Percentiles rank a stretch among this genome's conserved stretches.
Evolutionary conservation across 306 rosid species (phyloP).

Genomic region (Delonix regia): DNA sequence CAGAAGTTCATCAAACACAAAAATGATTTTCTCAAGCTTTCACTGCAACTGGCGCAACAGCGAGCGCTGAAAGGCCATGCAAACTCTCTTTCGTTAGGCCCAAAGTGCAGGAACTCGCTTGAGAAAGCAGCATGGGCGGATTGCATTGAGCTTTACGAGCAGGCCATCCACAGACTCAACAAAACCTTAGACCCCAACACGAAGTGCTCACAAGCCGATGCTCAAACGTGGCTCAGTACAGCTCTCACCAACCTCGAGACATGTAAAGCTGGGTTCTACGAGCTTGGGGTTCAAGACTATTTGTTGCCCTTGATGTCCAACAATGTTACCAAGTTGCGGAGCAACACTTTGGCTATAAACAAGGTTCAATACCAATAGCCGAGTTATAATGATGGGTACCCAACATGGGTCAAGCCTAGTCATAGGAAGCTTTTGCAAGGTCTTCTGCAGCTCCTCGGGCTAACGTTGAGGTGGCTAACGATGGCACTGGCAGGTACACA

Average conservation of each 20-base stretch:
- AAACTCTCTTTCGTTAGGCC: slow-evolving; percentile 28
- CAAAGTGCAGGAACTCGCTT: slow-evolving; percentile 37
- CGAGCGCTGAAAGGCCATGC: slow-evolving; percentile 45
- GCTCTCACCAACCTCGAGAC: slow-evolving; percentile 66
- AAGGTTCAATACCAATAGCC: slow-evolving; percentile 31
- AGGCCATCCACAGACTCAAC: slow-evolving; percentile 51
- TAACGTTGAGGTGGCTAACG: slow-evolving; percentile 56
- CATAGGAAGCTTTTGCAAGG: slow-evolving; percentile 58
- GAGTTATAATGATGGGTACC: slow-evolving; percentile 42
- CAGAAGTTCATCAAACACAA: slow-evolving; percentile 40
- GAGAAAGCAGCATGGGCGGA: slow-evolving; percentile 64
- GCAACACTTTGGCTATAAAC: slow-evolving; percentile 56
- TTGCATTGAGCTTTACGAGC: slow-evolving; percentile 58
- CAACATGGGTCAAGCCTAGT: slow-evolving; percentile 59
- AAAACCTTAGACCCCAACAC: slow-evolving; percentile 33
- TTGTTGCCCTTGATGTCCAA: slow-evolving; percentile 47
- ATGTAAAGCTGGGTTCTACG: slow-evolving; percentile 50
- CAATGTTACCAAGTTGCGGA: slow-evolving; percentile 53
- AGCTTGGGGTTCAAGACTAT: slow-evolving; percentile 49
- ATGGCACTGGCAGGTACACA: slow-evolving; percentile 57
- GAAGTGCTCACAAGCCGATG: slow-evolving; percentile 43
- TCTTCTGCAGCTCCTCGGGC: slow-evolving; percentile 43
- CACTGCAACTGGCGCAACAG: slow-evolving; percentile 51
- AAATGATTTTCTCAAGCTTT: slow-evolving; percentile 51
- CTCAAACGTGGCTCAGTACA: slow-evolving; percentile 61